Evolutionary conservation across 2,329 filamentous ascomycete genomes (phyloP).

Genomic region (Shiraia sp.): DNA sequence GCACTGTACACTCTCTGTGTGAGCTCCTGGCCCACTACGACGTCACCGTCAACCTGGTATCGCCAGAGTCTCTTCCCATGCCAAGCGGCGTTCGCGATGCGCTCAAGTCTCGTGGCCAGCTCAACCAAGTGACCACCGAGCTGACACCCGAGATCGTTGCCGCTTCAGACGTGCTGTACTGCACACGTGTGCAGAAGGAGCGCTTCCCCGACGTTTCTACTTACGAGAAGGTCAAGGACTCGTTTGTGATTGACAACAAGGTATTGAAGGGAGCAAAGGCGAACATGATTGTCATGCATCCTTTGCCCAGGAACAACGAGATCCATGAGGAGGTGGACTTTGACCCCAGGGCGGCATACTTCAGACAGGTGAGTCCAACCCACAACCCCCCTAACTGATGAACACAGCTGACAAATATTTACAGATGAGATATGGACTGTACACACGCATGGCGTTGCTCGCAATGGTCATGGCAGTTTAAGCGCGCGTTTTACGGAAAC

Average conservation of each 20-base stretch:
- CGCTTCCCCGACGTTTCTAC: conserved; percentile 79
- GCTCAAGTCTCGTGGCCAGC: conserved; percentile 74
- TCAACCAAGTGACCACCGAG: conserved; percentile 73
- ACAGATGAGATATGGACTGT: conserved; percentile 96
- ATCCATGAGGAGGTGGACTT: conserved; percentile 96
- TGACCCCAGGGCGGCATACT: conserved; percentile 95
- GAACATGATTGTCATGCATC: conserved; percentile 94
- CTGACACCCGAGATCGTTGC: conserved; percentile 87
- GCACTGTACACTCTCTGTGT: conserved; percentile 92
- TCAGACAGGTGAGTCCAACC: conserved; percentile 81
- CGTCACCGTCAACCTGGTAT: conserved; percentile 88
- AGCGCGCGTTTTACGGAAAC: too few relatives aligned
- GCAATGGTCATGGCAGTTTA: conserved; percentile 80
- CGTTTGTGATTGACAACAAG: conserved; percentile 86
- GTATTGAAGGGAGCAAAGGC: conserved; percentile 89
- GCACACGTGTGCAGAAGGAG: conserved; percentile 95
- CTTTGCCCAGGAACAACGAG: conserved; percentile 90
- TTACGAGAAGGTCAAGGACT: conserved; percentile 87
- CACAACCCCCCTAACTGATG: neutral
- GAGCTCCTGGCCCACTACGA: conserved; percentile 96
- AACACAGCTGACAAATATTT: conserved; percentile 49
- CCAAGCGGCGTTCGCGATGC: conserved; percentile 74
- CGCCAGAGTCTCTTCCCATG: conserved; percentile 76
- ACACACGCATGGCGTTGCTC: conserved; percentile 96
- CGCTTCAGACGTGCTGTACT: conserved; percentile 90